Base-by-base conservation (phyloP, 352 stramenopile species). In the Stramenopiles sp. region DNA sequence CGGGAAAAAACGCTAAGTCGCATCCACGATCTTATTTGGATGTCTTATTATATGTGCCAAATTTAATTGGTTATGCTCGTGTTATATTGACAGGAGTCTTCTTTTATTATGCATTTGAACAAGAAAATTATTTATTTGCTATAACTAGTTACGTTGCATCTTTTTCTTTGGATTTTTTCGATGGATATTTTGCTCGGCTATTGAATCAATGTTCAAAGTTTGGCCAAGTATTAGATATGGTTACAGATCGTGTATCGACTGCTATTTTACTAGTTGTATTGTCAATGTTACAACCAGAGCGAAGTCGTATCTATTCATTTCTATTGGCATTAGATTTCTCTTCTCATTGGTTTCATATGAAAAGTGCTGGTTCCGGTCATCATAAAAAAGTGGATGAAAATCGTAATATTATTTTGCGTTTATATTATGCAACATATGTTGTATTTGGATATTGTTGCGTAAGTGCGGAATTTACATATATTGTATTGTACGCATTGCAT, bases 271-370 rank as follows among this genome's bases (percentile, higher is more conserved):
- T 99, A 23, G 90, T 97, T 63, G 90, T 98, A 69, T 86, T 98
- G 33, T 93, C 90, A 63, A 87, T 92, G 79, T 81, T 97, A 80
- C 97, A 98, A 84, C 85, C 86, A 38, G 80, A 90, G 78, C 87
- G 91, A 81, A 88, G 88, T 82, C 81, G 93, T 6, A 79, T 83
- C 38, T 96, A 96, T 83, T 81, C 93, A 43, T 90, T 91, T 78
- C 83, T 98, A 43, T 89, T 97, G 63, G 89, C 97, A 78, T 85
- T 98, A 77, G 94, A 99, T 86, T 97, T 98, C 63, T 91, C 90
- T 43, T 97, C 91, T 82, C 95, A 98, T 86, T 99, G 94, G 94
- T 96, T 93, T 84, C 94, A 98, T 90, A 98, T 98, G 89, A 97
- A 97, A 85, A 93, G 90, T 80, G 95, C 81, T 77, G 82, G 78